phyloP scores from a whole-genome alignment of 768 basidiomycete species.

The Macrolepiota albuminosa region DNA sequence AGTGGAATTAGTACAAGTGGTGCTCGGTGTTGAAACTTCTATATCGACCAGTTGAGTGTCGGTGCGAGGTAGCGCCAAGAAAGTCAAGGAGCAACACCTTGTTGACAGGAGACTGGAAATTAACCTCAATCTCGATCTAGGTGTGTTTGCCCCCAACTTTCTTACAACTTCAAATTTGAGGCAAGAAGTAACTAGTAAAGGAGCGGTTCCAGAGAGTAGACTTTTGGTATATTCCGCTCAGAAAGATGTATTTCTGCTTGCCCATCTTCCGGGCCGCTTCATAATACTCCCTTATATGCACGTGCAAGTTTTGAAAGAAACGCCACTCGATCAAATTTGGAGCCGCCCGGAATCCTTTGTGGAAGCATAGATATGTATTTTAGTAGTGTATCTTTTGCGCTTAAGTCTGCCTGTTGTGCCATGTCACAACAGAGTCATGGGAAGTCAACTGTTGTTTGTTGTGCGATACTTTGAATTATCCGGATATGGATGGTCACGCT shows the following conservation, averaged over 20 bases:
- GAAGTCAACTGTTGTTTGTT: not conserved
- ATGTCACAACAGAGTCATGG: not conserved
- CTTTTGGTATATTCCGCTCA: not conserved
- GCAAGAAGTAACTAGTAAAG: not conserved
- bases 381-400: not conserved
- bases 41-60: not conserved
- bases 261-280: not conserved
- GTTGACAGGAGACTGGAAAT: no score
- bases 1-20: not conserved
- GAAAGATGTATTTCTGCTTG: no score
- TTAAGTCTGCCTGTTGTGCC: not conserved
- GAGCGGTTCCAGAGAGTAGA: not conserved
- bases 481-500: slow-evolving; percentile 17
- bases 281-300: no score
- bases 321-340: no score
- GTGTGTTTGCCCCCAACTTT: not conserved
- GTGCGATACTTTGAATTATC: not conserved
- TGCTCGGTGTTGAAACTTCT: not conserved
- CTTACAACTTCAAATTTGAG: not conserved
- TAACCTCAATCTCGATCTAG: no score
- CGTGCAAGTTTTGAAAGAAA: not conserved
- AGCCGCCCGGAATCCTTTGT: not conserved
- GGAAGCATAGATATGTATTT: not conserved
- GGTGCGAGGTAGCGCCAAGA: no score
- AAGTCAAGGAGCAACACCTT: no score